Percentiles rank a stretch among this genome's conserved stretches.
These are phyloP conservation scores for Boeremia lycopersici DNA, from an alignment of 2,329 filamentous ascomycete species.

Conservation along the genomic window DNA sequence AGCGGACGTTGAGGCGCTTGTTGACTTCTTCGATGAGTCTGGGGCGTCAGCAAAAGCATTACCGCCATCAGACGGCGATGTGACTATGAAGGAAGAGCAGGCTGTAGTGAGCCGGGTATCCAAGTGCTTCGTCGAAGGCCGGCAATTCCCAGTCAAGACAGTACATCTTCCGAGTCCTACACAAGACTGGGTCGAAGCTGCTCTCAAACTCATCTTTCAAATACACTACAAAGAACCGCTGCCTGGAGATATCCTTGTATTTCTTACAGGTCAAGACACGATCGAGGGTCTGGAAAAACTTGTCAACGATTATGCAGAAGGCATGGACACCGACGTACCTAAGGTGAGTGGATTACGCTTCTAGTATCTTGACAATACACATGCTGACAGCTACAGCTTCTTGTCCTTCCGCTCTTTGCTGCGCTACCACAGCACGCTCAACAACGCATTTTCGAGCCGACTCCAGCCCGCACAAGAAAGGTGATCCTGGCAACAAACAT, in stretches of 20 bases:
- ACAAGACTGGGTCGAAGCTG: slow-evolving; percentile 79
- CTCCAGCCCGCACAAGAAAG: slow-evolving; percentile 78
- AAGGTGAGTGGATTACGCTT: slow-evolving; percentile 54
- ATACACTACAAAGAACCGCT: slow-evolving; percentile 86
- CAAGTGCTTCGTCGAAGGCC: slow-evolving; percentile 77
- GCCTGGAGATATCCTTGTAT: slow-evolving; percentile 93
- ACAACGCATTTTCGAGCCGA: slow-evolving; percentile 80
- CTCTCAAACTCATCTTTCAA: slow-evolving; percentile 81
- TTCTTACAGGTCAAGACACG: slow-evolving; percentile 90
- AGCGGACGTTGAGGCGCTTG: slow-evolving; percentile 80
- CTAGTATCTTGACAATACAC: no score
- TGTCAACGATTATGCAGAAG: slow-evolving; percentile 77
- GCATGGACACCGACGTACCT: slow-evolving; percentile 75
- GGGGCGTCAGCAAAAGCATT: slow-evolving; percentile 18
- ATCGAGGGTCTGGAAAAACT: slow-evolving; percentile 82
- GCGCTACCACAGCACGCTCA: slow-evolving; percentile 87
- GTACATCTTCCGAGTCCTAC: slow-evolving; percentile 76
- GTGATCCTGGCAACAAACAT: slow-evolving; percentile 95
- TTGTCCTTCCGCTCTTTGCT: slow-evolving; percentile 83
- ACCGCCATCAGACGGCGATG: slow-evolving; percentile 6
- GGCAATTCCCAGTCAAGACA: slow-evolving; percentile 83
- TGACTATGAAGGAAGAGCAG: not conserved
- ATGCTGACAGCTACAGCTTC: slow-evolving; percentile 49
- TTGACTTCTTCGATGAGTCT: slow-evolving; percentile 70
- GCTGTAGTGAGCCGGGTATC: slow-evolving; percentile 31